Base-by-base conservation (phyloP, 768 basidiomycete genomes). In the Tricholoma sp. region DNA sequence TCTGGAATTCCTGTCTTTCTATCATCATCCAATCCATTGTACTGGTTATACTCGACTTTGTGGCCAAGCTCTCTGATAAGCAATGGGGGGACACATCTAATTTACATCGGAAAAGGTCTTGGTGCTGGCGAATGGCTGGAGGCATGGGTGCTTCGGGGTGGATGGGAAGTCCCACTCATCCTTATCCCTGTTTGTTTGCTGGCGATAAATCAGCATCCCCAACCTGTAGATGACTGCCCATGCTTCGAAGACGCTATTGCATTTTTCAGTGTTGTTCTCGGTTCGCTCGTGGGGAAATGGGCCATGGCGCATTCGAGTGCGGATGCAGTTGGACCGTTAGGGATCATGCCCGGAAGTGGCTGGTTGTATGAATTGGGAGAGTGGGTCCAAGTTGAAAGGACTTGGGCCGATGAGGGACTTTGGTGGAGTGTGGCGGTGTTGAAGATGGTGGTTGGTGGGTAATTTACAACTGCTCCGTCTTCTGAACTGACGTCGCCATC, bases 161-260 rank as follows among this genome's bases (percentile, higher is more conserved):
- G 75, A 15, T 76, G 75, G 72, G 72, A 74, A 76, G 84, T 88
- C n/a, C 88, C 88, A 6, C 65, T 81, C 36, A 78, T 80, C 9
- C 69, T 85, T 42, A 76, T 88, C 28, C 79, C 85, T 0, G 58
- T 89, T n/a, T 84, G 81, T 55, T 72, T 93, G 12, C 73, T 90
- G 4, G 72, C 89, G 17, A 86, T 95, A n/a, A 88, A 94, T 65
- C 84, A 90, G 58, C 93, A 95, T 65, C 94, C 95, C 0, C 89
- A 95, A 61, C 96, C 96, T 0, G 90, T 96, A 8, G 95, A 98
- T 56, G 93, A 96, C 64, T 98, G 96, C 62, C 96, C 96, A 2
- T 98, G 96, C 71, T 99, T 97, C 70, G 96, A 97, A 66, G 96
- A 98, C 65, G 92, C 95, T 3, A 95, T 98, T 51, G 94, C 96